Base-by-base conservation (phyloP, 129 eudicot species). In the Kitagawia praeruptora region DNA sequence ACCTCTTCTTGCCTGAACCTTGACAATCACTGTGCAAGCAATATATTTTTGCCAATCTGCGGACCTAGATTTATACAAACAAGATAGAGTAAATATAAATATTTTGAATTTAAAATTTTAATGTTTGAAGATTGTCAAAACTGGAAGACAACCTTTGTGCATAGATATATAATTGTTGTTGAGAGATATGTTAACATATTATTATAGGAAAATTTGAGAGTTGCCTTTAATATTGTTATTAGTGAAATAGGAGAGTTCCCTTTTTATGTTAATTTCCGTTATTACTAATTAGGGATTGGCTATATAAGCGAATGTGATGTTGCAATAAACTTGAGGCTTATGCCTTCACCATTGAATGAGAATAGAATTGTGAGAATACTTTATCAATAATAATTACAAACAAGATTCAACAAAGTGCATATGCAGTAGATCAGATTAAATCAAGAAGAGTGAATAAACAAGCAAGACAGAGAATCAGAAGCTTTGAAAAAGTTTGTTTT, bases 1-100 rank as follows among this genome's bases (percentile, higher is more conserved):
- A 94, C 97, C 96, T 87, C 83, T 91, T 94, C 86, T 88, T 87
- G 85, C 97, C 97, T 44, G 97, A 87, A 77, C 92, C 93, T 86
- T 88, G 93, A 83, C 92, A 87, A 74, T 81, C 85, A 85, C 98
- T 92, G 71, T 63, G 85, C 84, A 91, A 79, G 46, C 88, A 93
- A 83, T 94, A 94, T 46, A 94, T 90, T 53, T 91, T 85, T 47
- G 98, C 97, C 80, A 94, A 78, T 78, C 87, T 86, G 72, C 89
- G 96, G 16, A 94, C 91, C 98, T 94, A 70, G 47, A 80, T 12
- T 77, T 64, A 61, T 66, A 54, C 74, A 61, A 79, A 74, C 27
- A 9, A 83, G 47, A 67, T 31, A 70, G 9, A 38, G 25, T 78
- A 15, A 46, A 23, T 42, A 79, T 51, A 28, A 39, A 49, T 81